Base-by-base conservation (phyloP, 2,329 filamentous ascomycete species). In the Calonectria pseudoreteaudii region DNA sequence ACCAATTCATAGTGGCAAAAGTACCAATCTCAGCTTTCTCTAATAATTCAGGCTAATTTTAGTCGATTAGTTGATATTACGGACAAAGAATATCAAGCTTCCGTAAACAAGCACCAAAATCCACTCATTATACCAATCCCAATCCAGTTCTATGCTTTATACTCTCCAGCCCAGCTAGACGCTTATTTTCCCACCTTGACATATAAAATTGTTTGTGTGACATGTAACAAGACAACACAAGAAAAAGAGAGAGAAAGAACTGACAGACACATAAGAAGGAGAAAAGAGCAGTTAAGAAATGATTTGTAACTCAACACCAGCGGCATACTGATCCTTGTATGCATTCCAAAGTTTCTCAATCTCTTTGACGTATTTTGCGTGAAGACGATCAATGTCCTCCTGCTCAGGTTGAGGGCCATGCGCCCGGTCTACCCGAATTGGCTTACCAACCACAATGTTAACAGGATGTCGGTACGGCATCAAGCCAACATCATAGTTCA, bases 401-500 rank as follows among this genome's bases (percentile, higher is more conserved):
- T 93, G 91, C 30, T 93, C 90, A 1, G 96, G 94, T 74, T 92
- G 91, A 41, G 80, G 76, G n/a, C 82, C 83, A 52, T 90, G 86
- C 26, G 89, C 86, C 74, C 90, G 89, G 66, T 90, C 86, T 8
- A 98, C 93, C 75, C 88, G 87, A 74, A 98, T 95, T 0, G 96
- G 95, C 67, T 91, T 89, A 4, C 96, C 96, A 18, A 98, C 94
- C 16, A 99, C 96, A 62, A 98, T 91, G 82, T 98, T 97, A 73
- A 99, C 87, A 14, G 95, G 93, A 66, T 93, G 89, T 16, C 97
- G 92, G 84, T 98, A 98, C 0, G 97, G 97, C 94, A 98, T 95
- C 80, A 98, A 87, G 5, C 97, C 97, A 18, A 98, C 95, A 83
- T 99, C 97, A 82, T 99, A 98, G 84, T 99, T 99, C 86, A 98